phyloP scores from a whole-genome alignment of 768 basidiomycete genomes.

The Tulasnella sp. region DNA sequence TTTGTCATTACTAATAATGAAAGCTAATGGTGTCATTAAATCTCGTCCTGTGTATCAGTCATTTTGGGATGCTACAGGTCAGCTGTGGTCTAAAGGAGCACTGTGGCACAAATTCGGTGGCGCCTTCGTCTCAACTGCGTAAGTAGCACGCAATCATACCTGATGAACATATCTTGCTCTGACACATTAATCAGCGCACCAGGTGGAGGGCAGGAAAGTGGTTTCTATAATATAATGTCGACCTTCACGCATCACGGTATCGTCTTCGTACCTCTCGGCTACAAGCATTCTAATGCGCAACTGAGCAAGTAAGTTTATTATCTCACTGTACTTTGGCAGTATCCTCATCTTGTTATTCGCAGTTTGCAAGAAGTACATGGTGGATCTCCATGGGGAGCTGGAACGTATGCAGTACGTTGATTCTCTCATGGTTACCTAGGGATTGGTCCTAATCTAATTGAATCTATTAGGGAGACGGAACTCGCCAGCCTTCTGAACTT shows the following conservation, averaged over 20 bases:
- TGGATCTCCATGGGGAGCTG: conserved; percentile 68
- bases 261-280: conserved; percentile 60
- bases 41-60: conserved; percentile 4
- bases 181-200: conserved; percentile 26
- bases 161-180: too few species aligned
- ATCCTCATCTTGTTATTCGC: neutral
- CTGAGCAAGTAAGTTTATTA: conserved; percentile 34
- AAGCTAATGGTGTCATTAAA: neutral
- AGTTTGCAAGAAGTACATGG: conserved; percentile 24
- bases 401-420: conserved; percentile 35
- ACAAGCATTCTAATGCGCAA: conserved; percentile 35
- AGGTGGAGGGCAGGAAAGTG: conserved; percentile 55
- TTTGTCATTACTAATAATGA: neutral
- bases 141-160: neutral
- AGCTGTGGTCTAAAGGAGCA: conserved; percentile 44
- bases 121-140: conserved; percentile 55
- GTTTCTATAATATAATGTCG: conserved; percentile 29
- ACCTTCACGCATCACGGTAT: conserved; percentile 63
- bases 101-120: conserved; percentile 65
- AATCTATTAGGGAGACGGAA: conserved; percentile 25
- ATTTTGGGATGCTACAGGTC: conserved; percentile 67
- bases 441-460: neutral
- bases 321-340: neutral
- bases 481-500: conserved; percentile 35
- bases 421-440: neutral